phyloP scores from a whole-genome alignment of 345 rosid species.

The Bretschneidera sinensis region DNA sequence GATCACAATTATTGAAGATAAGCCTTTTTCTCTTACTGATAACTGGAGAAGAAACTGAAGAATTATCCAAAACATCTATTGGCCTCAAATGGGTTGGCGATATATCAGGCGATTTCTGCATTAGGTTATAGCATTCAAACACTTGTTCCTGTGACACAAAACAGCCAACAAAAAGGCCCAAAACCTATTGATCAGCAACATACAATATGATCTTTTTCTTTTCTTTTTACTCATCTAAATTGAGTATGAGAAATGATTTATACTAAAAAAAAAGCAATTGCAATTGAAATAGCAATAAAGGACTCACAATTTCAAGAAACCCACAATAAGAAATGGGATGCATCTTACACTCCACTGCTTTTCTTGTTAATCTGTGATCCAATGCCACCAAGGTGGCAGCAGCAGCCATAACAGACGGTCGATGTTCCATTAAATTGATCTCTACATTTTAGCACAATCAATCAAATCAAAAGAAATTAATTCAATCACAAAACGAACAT shows the following conservation, averaged over 20 bases:
- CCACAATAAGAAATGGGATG: constrained; percentile 23
- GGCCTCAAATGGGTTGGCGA: constrained; percentile 16
- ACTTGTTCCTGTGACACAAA: constrained; percentile 51
- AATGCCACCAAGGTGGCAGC: constrained; percentile 45
- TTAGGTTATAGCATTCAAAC: constrained; percentile 38
- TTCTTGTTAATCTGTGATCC: constrained; percentile 32
- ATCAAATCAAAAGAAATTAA: too few relatives aligned
- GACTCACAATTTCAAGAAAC: constrained; percentile 52
- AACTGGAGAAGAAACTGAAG: constrained; percentile 22
- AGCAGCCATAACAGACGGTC: constrained; percentile 52
- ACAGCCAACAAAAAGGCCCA: background rate
- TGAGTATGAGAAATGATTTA: too few relatives aligned
- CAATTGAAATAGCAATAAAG: background rate
- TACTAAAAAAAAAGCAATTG: background rate
- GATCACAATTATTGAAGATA: constrained; percentile 21
- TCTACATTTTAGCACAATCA: constrained; percentile 26
- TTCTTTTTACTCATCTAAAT: background rate
- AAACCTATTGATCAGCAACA: constrained; percentile 1
- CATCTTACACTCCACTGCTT: constrained; percentile 33
- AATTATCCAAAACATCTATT: constrained; percentile 11
- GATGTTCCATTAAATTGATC: constrained; percentile 31
- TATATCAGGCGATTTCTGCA: too few relatives aligned
- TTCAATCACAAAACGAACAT: too few relatives aligned
- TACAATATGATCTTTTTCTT: background rate
- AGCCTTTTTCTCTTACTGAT: constrained; percentile 33